Conservation (phyloP, 345 rosid species). For the Combretum micranthum region DNA sequence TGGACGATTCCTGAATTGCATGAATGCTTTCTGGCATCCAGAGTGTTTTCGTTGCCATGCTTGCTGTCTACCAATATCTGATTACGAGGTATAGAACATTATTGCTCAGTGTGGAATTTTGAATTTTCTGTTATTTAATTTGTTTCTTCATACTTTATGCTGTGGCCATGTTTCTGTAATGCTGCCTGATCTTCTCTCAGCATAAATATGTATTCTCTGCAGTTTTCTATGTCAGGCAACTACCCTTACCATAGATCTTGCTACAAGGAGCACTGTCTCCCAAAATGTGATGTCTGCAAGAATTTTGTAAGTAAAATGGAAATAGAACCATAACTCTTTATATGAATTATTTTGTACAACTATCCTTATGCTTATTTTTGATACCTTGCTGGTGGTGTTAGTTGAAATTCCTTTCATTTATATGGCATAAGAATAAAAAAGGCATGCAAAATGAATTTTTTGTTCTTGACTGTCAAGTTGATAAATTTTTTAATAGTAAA, state of each 20-base stretch:
- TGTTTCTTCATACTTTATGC: too few relatives aligned
- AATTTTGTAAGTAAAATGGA: constrained; percentile 51
- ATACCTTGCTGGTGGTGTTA: too few relatives aligned
- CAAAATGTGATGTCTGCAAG: constrained; percentile 92
- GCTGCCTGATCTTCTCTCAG: constrained; percentile 13
- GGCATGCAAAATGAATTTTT: too few relatives aligned
- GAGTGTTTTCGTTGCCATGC: constrained; percentile 70
- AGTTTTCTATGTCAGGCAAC: constrained; percentile 79
- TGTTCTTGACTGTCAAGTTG: too few relatives aligned
- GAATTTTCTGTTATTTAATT: too few relatives aligned
- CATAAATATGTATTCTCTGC: constrained; percentile 12
- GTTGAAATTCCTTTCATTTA: too few relatives aligned
- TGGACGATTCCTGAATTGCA: constrained; percentile 70
- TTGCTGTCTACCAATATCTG: constrained; percentile 69
- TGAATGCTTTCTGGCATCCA: constrained; percentile 73
- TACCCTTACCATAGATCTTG: constrained; percentile 73
- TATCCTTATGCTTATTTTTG: too few relatives aligned
- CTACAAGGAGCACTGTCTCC: constrained; percentile 74
- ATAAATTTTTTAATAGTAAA: too few relatives aligned
- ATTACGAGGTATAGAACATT: constrained; percentile 50
- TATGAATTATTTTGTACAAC: neutral
- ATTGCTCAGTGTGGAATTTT: too few relatives aligned
- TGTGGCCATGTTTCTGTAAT: too few relatives aligned
- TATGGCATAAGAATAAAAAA: too few relatives aligned
- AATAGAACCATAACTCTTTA: neutral